Evolutionary conservation across 805 yeast genomes (phyloP), one percentile per base, ranked within the genome.

Genomic region (Schwanniomyces polymorphus): DNA sequence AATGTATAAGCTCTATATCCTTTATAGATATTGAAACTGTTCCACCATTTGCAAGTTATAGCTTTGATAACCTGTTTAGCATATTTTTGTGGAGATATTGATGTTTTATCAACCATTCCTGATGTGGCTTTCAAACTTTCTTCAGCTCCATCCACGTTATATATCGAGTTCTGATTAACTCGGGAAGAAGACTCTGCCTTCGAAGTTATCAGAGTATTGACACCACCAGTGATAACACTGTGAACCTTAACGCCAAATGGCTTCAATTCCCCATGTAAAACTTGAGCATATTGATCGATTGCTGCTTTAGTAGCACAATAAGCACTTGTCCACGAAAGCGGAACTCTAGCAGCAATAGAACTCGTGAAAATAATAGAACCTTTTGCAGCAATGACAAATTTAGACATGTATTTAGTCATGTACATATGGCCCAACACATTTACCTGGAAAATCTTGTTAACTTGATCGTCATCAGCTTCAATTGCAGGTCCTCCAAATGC

Each of bases 251-350:
- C 75, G 1, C 72, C 77, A 43, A 71, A 61, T 0, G 68, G 67
- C 35, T 55, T 51, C 60, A 73, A 53, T 47, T 75, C 79, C 6
- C 59, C 46, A 5, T 63, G 67, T 16, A 75, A 55, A 2, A 49
- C 56, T 38, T 56, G 48, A 2, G 77, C 75, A 41, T 71, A 62
- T 33, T 54, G 57, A 48, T 64, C 69, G 42, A 75, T 65, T 5
- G 78, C 75, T 1, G 74, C 67, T 48, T 75, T 74, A 27, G 73
- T 58, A 3, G 76, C 60, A 39, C 65, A 55, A 54, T 74, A 75
- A 4, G 62, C 57, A 7, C 65, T 52, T 0, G 55, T 45, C 66
- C 72, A 71, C 3, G 75, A 63, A 34, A 65, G 50, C 2, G 75
- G 72, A 0, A 56, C 56, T 12, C 63, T 42, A 4, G 64, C 66